phyloP scores from a whole-genome alignment of 202 grass and related monocot species.

The Musa balbisiana region DNA sequence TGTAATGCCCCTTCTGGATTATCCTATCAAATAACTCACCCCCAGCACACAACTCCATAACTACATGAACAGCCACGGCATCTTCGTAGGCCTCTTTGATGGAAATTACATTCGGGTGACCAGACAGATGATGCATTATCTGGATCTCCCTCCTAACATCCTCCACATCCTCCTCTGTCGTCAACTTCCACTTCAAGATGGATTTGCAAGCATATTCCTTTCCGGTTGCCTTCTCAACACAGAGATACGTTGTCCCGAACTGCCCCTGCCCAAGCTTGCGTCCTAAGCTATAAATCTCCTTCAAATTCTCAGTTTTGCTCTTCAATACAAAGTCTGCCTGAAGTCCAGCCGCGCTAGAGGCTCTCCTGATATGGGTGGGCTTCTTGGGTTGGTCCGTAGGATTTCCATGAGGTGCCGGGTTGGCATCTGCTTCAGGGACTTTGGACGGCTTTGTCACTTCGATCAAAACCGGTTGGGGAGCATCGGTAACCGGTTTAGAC shows the following conservation, averaged over 20 bases:
- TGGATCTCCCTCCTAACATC: conserved; percentile 5
- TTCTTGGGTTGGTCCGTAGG: background rate
- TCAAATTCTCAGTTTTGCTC: background rate
- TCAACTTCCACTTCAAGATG: conserved; percentile 5
- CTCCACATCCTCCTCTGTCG: conserved; percentile 5
- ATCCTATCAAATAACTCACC: conserved; percentile 10
- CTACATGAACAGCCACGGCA: background rate
- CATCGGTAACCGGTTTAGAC: background rate
- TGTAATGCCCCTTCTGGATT: conserved; percentile 5
- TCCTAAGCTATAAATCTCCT: conserved; percentile 3
- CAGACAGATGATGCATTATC: conserved; percentile 8
- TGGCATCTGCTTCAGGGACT: background rate
- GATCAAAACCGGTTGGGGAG: background rate
- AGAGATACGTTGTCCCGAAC: conserved; percentile 5
- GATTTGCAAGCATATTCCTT: conserved; percentile 10
- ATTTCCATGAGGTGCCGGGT: background rate
- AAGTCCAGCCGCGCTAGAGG: background rate
- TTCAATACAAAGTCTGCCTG: background rate
- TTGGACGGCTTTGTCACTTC: background rate
- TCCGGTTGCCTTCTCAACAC: background rate
- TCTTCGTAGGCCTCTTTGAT: conserved; percentile 1
- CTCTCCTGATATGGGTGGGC: background rate
- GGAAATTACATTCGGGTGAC: background rate
- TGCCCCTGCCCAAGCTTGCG: conserved; percentile 1
- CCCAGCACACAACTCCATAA: conserved; percentile 7